phyloP scores from a whole-genome alignment of 108 stramenopile species.

The Nitzschia sp. region DNA sequence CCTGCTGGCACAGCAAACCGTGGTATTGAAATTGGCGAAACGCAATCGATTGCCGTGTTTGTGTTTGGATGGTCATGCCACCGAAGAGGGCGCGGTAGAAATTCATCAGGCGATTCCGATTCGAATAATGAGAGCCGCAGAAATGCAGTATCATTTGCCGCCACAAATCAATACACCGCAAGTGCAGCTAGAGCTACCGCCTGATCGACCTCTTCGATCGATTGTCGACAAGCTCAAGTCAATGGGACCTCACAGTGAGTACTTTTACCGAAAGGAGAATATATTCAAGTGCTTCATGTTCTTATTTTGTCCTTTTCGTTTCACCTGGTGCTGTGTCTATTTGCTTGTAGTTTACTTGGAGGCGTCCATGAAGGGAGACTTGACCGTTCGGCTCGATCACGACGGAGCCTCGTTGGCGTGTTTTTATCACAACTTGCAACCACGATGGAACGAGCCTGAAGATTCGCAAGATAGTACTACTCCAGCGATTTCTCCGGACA shows the following conservation, averaged over 20 bases:
- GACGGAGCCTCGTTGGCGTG: slow-evolving; percentile 34
- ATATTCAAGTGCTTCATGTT: slow-evolving; percentile 46
- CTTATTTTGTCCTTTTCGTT: slow-evolving; percentile 54
- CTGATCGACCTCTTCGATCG: slow-evolving; percentile 62
- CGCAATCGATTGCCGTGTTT: slow-evolving; percentile 77
- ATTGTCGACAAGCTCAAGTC: slow-evolving; percentile 75
- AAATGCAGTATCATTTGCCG: slow-evolving; percentile 83
- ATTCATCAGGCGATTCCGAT: slow-evolving; percentile 89
- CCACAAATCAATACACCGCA: slow-evolving; percentile 68
- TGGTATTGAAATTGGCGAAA: slow-evolving; percentile 85
- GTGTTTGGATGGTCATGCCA: slow-evolving; percentile 64
- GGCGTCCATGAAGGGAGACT: slow-evolving; percentile 35
- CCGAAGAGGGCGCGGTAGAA: slow-evolving; percentile 61
- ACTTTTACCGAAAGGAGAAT: slow-evolving; percentile 26
- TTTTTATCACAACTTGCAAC: slow-evolving; percentile 31
- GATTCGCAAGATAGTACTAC: slow-evolving; percentile 5
- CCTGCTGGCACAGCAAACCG: slow-evolving; percentile 22
- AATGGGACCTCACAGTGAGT: slow-evolving; percentile 54
- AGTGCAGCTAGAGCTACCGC: slow-evolving; percentile 77
- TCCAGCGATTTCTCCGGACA: slow-evolving; percentile 10
- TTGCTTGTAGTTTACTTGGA: slow-evolving; percentile 28
- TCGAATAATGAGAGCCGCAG: slow-evolving; percentile 64
- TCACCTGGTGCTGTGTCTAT: too few species aligned
- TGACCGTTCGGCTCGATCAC: slow-evolving; percentile 35
- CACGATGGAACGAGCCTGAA: slow-evolving; percentile 25